Percentiles rank a stretch among this genome's conserved stretches.
Conservation (phyloP, 2,329 filamentous ascomycete genomes). For the Elsinoe australis region DNA sequence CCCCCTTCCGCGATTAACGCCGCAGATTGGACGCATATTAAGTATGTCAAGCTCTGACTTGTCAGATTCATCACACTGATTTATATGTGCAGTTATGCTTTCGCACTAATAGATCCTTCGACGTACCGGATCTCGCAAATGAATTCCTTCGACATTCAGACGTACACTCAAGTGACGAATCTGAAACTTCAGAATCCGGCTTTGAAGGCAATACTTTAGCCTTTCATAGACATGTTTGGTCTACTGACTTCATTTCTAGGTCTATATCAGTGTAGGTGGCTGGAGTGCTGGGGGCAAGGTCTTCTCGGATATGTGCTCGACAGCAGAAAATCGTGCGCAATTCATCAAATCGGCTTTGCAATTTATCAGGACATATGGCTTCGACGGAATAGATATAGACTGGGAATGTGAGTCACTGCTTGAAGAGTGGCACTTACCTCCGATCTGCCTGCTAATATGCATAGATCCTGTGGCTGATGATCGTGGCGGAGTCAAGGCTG, state of each 20-base stretch:
- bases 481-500: slow-evolving; percentile 33
- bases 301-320: slow-evolving; percentile 16
- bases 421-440: too few species aligned
- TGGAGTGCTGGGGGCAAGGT: slow-evolving; percentile 17
- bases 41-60: slow-evolving; percentile 18
- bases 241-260: too few species aligned
- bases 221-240: slow-evolving; percentile 17
- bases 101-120: too few species aligned
- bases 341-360: slow-evolving; percentile 18
- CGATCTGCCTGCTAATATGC: too few species aligned
- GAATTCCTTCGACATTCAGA: too few species aligned
- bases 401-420: too few species aligned
- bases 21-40: slow-evolving; percentile 19
- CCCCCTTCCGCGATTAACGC: slow-evolving; percentile 11
- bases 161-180: too few species aligned
- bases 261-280: slow-evolving; percentile 19
- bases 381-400: slow-evolving; percentile 22
- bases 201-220: slow-evolving; percentile 16
- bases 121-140: too few species aligned
- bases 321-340: slow-evolving; percentile 8
- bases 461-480: slow-evolving; percentile 25
- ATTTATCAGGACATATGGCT: slow-evolving; percentile 22
- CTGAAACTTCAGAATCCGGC: too few species aligned
- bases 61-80: too few species aligned
- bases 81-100: too few species aligned